A percentile compares a stretch with the other conserved stretches of the same genome.
Conservation (phyloP, 768 basidiomycete genomes). For the Lactarius tabidus region DNA sequence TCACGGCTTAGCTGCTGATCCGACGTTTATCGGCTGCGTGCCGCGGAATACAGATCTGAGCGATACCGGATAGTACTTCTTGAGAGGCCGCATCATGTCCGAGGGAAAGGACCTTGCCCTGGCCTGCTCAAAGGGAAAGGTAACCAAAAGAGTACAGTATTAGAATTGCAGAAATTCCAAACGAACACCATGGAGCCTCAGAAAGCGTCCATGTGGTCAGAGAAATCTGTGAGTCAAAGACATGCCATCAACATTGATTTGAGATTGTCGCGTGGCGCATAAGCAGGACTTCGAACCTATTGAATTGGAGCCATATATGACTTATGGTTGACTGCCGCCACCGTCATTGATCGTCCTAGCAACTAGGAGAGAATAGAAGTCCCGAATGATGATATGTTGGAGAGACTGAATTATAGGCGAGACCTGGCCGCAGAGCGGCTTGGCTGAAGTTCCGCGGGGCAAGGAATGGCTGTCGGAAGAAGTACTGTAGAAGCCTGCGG, state of each 20-base stretch:
- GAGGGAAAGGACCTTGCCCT: neutral
- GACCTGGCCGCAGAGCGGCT: neutral
- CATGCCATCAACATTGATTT: neutral
- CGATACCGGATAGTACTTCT: neutral
- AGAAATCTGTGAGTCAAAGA: neutral
- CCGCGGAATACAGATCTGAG: neutral
- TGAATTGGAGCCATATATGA: neutral
- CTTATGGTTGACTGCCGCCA: neutral
- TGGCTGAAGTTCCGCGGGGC: neutral
- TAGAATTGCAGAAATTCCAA: neutral
- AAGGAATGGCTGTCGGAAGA: neutral
- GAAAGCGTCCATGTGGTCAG: neutral
- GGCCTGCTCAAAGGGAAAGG: neutral
- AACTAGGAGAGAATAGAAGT: neutral
- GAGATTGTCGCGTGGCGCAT: neutral
- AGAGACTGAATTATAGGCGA: neutral
- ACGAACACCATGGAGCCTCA: neutral
- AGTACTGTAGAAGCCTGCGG: neutral
- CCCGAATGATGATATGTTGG: neutral
- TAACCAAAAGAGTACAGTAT: neutral
- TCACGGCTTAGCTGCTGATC: neutral
- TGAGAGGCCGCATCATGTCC: neutral
- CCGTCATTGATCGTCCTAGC: conserved; percentile 10
- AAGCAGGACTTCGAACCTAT: neutral
- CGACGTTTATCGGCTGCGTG: neutral